Evolutionary conservation across 495 filamentous ascomycete genomes (phyloP), one percentile per base, ranked within the genome.

Genomic region (Aspergillus homomorphus): DNA sequence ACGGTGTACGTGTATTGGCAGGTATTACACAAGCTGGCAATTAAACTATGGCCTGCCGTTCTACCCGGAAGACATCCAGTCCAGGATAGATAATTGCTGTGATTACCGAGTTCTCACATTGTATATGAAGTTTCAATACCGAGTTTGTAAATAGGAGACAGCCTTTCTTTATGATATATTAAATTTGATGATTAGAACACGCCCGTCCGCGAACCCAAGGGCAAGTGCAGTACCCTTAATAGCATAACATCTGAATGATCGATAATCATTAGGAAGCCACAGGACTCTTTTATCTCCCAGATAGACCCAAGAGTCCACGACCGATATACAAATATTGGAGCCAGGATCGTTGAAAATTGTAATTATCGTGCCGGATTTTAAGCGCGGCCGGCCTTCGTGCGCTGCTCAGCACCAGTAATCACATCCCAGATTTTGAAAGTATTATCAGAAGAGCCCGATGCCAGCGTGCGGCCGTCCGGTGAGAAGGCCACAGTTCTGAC

Each of bases 371-470:
- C n/a, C n/a, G n/a, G n/a, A n/a, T n/a, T n/a, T n/a, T n/a, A n/a
- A n/a, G 21, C 7, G 8, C 19, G 30, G 16, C 26, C 19, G 7
- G n/a, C 18, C 18, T 24, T 18, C 7, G 53, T 56, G 12, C 45
- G 21, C 10, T 30, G 21, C 43, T 43, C 38, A 0, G 15, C 18
- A 19, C 53, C 53, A 4, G 53, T 56, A 22, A 41, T 49, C 4
- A 28, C 7, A 30, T 56, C 21, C 53, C 53, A 56, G 22, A 72
- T 14, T 33, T 65, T 51, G 1, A 69, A 38, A 44, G 59, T 64
- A 0, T 45, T 24, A 58, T 71, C 66, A 53, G 50, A 10, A 1
- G 56, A 65, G 30, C 21, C 53, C 44, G 61, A 66, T 14, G 53
- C 63, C 22, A 56, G 53, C 1, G n/a, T 26, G 15, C 16, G 41